Conservation (phyloP, 106 monocot genomes). For the Vanilla planifolia region DNA sequence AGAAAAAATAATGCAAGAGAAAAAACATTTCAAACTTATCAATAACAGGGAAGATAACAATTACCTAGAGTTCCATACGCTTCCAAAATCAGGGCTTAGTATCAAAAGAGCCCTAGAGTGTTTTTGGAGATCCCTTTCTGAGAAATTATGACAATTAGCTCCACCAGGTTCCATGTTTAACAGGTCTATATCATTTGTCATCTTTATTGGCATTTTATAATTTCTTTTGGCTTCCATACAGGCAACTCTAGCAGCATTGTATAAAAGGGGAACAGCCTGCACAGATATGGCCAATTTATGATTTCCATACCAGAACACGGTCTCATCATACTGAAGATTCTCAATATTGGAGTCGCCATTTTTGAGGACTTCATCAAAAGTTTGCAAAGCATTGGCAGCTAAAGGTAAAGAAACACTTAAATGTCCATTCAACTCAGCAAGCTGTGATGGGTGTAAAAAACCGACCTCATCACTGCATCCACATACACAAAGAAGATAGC, state of each 20-base stretch:
- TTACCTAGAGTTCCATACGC: conserved; percentile 81
- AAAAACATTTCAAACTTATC: background rate
- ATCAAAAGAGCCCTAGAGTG: conserved; percentile 54
- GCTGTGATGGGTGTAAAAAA: conserved; percentile 66
- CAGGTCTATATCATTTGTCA: background rate
- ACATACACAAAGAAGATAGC: conserved; percentile 1
- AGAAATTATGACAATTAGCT: conserved; percentile 8
- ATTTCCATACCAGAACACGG: conserved; percentile 52
- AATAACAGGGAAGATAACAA: background rate
- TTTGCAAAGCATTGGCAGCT: background rate
- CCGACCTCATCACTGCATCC: conserved; percentile 71
- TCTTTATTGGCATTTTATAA: conserved; percentile 21
- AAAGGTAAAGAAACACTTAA: background rate
- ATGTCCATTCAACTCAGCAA: conserved; percentile 33
- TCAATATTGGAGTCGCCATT: background rate
- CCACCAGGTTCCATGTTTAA: conserved; percentile 5
- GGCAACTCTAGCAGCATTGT: conserved; percentile 28
- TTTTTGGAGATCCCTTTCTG: conserved; percentile 42
- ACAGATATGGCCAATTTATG: conserved; percentile 74
- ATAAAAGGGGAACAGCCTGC: conserved; percentile 33
- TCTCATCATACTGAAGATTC: conserved; percentile 19
- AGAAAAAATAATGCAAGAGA: background rate
- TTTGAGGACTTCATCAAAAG: background rate
- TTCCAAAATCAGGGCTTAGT: conserved; percentile 43
- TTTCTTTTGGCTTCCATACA: conserved; percentile 29